Evolutionary conservation across 2,329 filamentous ascomycete genomes (phyloP).

Genomic region (Stagonosporopsis tanaceti): DNA sequence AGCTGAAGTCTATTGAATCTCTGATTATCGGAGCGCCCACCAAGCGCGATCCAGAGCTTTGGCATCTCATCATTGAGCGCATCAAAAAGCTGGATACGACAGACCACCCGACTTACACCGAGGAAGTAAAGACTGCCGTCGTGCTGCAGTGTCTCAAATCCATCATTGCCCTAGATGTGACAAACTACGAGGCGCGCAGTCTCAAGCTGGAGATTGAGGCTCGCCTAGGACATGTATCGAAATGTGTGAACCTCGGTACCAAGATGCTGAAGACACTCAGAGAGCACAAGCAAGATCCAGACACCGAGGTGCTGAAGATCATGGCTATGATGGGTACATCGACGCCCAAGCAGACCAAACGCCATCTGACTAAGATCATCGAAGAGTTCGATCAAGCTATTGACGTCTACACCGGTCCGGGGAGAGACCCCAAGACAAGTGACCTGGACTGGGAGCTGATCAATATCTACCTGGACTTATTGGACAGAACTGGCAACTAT

Average conservation of each 20-base stretch:
- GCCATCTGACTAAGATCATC: conserved; percentile 58
- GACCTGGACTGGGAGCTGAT: conserved; percentile 79
- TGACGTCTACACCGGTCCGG: conserved; percentile 53
- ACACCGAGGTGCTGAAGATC: conserved; percentile 62
- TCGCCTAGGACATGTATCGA: conserved; percentile 51
- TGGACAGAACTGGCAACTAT: conserved; percentile 70
- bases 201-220: conserved; percentile 65
- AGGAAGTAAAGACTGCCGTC: conserved; percentile 37
- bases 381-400: conserved; percentile 63
- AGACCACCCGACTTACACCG: conserved; percentile 39
- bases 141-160: conserved; percentile 49
- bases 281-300: conserved; percentile 47
- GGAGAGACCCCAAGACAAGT: conserved; percentile 53
- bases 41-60: conserved; percentile 63
- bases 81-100: conserved; percentile 56
- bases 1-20: conserved; percentile 64
- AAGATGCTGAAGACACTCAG: conserved; percentile 63
- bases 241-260: conserved; percentile 54
- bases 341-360: conserved; percentile 55
- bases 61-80: conserved; percentile 65
- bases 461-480: conserved; percentile 84
- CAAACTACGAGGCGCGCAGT: conserved; percentile 62
- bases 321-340: conserved; percentile 66
- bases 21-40: conserved; percentile 67
- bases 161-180: conserved; percentile 61